Conservation (phyloP, 2,329 filamentous ascomycete genomes). For the Neurospora sp. region DNA sequence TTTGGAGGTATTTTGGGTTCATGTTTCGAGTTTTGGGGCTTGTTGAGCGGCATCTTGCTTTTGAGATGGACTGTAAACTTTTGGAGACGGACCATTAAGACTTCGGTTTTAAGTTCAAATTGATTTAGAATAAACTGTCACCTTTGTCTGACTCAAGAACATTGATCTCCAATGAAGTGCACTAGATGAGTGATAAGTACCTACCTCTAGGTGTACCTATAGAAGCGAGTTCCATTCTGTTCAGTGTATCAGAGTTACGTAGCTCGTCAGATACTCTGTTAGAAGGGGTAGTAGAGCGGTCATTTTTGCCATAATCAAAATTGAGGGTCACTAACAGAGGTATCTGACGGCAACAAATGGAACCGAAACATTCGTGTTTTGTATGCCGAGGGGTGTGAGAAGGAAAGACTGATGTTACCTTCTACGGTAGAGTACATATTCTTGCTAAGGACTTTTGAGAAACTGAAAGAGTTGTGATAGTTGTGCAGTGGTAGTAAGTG, state of each 20-base stretch:
- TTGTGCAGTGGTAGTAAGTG: background rate
- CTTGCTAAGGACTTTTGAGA: background rate
- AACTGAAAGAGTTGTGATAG: background rate
- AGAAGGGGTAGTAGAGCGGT: background rate
- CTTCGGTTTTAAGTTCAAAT: background rate
- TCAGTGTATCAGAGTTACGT: background rate
- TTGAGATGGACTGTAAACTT: background rate
- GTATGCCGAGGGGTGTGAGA: background rate
- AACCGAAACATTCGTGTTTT: background rate
- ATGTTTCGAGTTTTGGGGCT: background rate
- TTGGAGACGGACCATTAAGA: background rate
- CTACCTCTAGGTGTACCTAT: too few species aligned
- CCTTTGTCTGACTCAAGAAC: background rate
- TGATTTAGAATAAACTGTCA: background rate
- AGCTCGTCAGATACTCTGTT: background rate
- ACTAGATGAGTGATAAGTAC: background rate
- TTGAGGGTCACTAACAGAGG: background rate
- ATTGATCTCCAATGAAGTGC: background rate
- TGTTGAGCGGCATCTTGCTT: background rate
- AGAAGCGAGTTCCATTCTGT: background rate
- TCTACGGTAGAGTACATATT: background rate
- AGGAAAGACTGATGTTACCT: background rate
- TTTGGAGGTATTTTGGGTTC: background rate
- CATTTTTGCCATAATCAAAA: background rate
- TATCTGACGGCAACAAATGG: background rate